Percentiles rank a stretch among this genome's conserved stretches.
phyloP scores from a whole-genome alignment of 2,329 filamentous ascomycete species.

The Monilinia fructigena region DNA sequence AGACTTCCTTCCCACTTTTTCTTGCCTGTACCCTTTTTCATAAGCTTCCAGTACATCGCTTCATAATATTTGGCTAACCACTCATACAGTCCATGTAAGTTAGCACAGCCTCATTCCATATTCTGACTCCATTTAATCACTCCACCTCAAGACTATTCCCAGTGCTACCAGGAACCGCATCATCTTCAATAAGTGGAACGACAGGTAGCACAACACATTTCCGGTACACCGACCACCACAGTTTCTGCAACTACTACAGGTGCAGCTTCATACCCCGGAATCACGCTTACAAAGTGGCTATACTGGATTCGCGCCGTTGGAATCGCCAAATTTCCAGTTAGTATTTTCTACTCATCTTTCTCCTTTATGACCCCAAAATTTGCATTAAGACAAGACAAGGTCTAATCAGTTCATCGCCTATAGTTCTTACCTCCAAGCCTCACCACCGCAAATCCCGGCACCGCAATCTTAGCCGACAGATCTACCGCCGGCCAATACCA shows the following conservation, averaged over 20 bases:
- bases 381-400: background rate
- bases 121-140: background rate
- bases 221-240: constrained; percentile 33
- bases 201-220: constrained; percentile 19
- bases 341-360: background rate
- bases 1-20: background rate
- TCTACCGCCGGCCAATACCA: constrained; percentile 58
- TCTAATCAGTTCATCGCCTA: background rate
- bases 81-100: constrained; percentile 19
- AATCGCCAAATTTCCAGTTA: constrained; percentile 56
- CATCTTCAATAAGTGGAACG: constrained; percentile 27
- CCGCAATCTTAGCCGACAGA: constrained; percentile 52
- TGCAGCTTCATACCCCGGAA: constrained; percentile 10
- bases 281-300: constrained; percentile 22
- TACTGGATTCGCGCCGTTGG: constrained; percentile 57
- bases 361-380: background rate
- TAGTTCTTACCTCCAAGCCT: constrained; percentile 49
- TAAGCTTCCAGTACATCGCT: background rate
- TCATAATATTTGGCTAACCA: background rate
- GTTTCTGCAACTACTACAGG: background rate
- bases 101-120: constrained; percentile 33
- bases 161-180: constrained; percentile 44
- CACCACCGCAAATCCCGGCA: constrained; percentile 46
- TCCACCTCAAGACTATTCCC: constrained; percentile 27
- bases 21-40: background rate